A percentile compares a stretch with the other conserved stretches of the same genome.
These are phyloP conservation scores for Kokia cookei DNA, from an alignment of 441 rosid genomes.

Conservation along the genomic window DNA sequence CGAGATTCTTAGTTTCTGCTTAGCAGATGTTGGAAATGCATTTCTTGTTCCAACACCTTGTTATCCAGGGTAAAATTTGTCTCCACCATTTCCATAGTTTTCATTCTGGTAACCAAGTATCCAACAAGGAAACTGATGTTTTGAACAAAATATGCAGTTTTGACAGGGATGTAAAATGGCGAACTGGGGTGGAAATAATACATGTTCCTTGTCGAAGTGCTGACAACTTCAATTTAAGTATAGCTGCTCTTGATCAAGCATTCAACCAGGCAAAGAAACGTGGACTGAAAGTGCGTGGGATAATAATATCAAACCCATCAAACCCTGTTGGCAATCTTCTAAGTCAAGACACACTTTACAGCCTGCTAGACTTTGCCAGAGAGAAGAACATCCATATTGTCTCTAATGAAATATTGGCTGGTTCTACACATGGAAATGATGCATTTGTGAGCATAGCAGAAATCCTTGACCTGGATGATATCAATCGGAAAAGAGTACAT, in stretches of 20 bases:
- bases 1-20: conserved; percentile 76
- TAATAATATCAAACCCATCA: conserved; percentile 72
- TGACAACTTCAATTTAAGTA: conserved; percentile 55
- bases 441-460: conserved; percentile 79
- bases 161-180: conserved; percentile 81
- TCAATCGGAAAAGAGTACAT: conserved; percentile 65
- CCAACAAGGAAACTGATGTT: conserved; percentile 18
- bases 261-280: conserved; percentile 84
- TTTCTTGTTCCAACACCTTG: conserved; percentile 83
- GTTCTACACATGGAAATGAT: conserved; percentile 48
- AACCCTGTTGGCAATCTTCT: conserved; percentile 68
- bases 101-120: conserved; percentile 1
- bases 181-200: conserved; percentile 81
- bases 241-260: conserved; percentile 74
- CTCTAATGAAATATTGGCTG: conserved; percentile 66
- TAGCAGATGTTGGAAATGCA: conserved; percentile 88
- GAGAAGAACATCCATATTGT: conserved; percentile 82
- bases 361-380: conserved; percentile 73
- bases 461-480: conserved; percentile 52
- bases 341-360: conserved; percentile 50
- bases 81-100: background rate
- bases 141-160: conserved; percentile 41
- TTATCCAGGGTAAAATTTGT: conserved; percentile 49
- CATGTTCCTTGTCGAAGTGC: conserved; percentile 83
- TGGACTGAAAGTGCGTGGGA: conserved; percentile 70